phyloP scores from a whole-genome alignment of 2,329 filamentous ascomycete genomes.

The Septoria linicola region DNA sequence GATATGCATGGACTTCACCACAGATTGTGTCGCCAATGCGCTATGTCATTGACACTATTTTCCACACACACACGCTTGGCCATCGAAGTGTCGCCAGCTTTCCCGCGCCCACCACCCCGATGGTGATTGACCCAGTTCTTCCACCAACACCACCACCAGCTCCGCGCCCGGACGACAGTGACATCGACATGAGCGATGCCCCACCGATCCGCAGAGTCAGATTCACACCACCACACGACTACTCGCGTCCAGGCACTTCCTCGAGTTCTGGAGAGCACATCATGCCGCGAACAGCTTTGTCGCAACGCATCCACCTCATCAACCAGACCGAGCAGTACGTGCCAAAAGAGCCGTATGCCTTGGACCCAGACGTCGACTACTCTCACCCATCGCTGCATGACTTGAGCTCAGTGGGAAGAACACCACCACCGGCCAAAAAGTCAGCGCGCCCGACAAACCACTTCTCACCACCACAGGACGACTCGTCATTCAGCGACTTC shows the following conservation, averaged over 20 bases:
- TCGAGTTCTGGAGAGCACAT: neutral
- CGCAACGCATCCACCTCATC: slow-evolving; percentile 14
- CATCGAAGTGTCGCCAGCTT: neutral
- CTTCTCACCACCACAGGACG: slow-evolving; percentile 8
- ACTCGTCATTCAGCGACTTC: slow-evolving; percentile 12
- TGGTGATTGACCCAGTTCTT: slow-evolving; percentile 12
- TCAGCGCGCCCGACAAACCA: slow-evolving; percentile 4
- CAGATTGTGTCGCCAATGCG: slow-evolving; percentile 1
- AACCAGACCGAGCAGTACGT: slow-evolving; percentile 14
- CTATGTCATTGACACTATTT: slow-evolving; percentile 3
- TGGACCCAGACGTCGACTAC: slow-evolving; percentile 15
- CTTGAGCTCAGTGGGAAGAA: neutral
- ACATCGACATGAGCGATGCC: slow-evolving; percentile 11
- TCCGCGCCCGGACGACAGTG: neutral
- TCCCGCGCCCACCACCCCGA: slow-evolving; percentile 1
- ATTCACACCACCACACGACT: slow-evolving; percentile 11
- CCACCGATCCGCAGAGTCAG: slow-evolving; percentile 3
- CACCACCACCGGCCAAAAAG: slow-evolving; percentile 2
- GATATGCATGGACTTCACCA: neutral
- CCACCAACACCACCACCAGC: too few species aligned
- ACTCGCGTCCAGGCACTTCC: slow-evolving; percentile 3
- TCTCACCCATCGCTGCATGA: slow-evolving; percentile 4
- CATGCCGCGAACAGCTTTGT: slow-evolving; percentile 6
- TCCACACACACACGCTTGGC: slow-evolving; percentile 4
- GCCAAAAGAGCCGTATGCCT: slow-evolving; percentile 2